These are phyloP conservation scores for Picea engelmannii DNA, from an alignment of 83 land plant species.

Conservation along the genomic window DNA sequence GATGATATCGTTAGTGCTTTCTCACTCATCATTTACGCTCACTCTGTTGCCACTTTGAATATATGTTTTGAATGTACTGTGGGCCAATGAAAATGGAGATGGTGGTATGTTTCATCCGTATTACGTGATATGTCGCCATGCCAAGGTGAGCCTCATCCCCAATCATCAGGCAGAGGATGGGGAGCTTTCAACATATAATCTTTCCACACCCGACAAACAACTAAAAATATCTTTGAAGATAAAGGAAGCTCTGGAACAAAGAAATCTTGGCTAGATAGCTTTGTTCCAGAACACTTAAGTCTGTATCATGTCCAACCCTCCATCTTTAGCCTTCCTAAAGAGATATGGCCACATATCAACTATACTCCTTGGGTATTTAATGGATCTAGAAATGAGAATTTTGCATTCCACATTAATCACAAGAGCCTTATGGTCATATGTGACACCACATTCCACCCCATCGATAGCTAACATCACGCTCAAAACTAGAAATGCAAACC, in stretches of 20 bases:
- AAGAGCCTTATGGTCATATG: too few species aligned
- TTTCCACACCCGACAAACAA: slow-evolving; percentile 19
- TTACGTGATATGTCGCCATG: slow-evolving; percentile 67
- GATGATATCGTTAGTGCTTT: slow-evolving; percentile 28
- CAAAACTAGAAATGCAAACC: too few species aligned
- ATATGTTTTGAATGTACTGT: slow-evolving; percentile 29
- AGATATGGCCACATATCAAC: too few species aligned
- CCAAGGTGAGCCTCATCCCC: slow-evolving; percentile 57
- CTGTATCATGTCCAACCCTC: too few species aligned
- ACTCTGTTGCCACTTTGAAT: slow-evolving; percentile 24
- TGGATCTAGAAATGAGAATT: too few species aligned
- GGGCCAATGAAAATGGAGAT: slow-evolving; percentile 39
- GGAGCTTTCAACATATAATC: slow-evolving; percentile 41
- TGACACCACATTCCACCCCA: too few species aligned
- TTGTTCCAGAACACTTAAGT: slow-evolving; percentile 58
- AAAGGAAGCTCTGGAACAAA: slow-evolving; percentile 47
- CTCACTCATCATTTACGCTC: slow-evolving; percentile 27
- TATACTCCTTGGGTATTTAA: too few species aligned
- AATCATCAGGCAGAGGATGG: slow-evolving; percentile 49
- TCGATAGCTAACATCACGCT: too few species aligned
- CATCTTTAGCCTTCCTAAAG: too few species aligned
- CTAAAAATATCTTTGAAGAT: slow-evolving; percentile 25
- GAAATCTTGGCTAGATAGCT: slow-evolving; percentile 31
- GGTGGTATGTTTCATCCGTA: slow-evolving; percentile 86
- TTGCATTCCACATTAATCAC: too few species aligned